Conservation (phyloP, 2,329 filamentous ascomycete species). For the Anisogramma anomala region DNA sequence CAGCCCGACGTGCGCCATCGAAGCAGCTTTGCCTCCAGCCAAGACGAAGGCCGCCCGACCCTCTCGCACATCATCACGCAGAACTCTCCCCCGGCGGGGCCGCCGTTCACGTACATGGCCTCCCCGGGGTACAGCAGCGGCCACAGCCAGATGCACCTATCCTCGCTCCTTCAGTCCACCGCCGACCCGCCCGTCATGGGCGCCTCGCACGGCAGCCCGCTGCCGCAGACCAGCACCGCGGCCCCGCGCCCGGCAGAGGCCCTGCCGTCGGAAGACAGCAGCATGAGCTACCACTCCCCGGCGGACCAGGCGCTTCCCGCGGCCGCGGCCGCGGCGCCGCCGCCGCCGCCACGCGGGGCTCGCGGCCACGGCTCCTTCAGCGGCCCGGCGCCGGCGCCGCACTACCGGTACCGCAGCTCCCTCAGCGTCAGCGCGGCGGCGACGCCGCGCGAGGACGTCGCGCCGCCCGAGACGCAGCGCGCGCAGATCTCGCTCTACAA, state of each 20-base stretch:
- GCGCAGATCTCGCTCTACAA: constrained; percentile 18
- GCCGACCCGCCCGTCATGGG: constrained; percentile 2
- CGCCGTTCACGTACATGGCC: constrained; percentile 4
- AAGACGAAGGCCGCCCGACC: constrained; percentile 2
- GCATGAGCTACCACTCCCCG: constrained; percentile 21
- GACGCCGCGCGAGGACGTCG: too few relatives aligned
- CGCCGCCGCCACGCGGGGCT: background rate
- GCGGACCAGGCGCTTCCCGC: constrained; percentile 15
- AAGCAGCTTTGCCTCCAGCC: constrained; percentile 2
- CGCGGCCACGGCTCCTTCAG: constrained; percentile 6
- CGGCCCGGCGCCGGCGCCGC: background rate
- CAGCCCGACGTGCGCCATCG: constrained; percentile 1
- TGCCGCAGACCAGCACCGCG: constrained; percentile 2
- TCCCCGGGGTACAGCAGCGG: constrained; percentile 7
- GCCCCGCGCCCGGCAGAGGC: constrained; percentile 13
- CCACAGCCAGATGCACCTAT: constrained; percentile 14
- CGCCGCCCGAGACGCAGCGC: too few relatives aligned
- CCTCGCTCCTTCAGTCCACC: constrained; percentile 14
- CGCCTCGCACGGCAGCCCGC: constrained; percentile 7
- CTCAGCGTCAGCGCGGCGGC: constrained; percentile 16
- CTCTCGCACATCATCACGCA: constrained; percentile 4
- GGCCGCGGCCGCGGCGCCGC: too few relatives aligned
- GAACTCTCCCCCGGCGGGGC: background rate
- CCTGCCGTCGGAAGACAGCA: constrained; percentile 21
- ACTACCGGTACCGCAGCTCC: constrained; percentile 9